phyloP scores from a whole-genome alignment of 2,329 filamentous ascomycete genomes.

The Podosphaera fusca region DNA sequence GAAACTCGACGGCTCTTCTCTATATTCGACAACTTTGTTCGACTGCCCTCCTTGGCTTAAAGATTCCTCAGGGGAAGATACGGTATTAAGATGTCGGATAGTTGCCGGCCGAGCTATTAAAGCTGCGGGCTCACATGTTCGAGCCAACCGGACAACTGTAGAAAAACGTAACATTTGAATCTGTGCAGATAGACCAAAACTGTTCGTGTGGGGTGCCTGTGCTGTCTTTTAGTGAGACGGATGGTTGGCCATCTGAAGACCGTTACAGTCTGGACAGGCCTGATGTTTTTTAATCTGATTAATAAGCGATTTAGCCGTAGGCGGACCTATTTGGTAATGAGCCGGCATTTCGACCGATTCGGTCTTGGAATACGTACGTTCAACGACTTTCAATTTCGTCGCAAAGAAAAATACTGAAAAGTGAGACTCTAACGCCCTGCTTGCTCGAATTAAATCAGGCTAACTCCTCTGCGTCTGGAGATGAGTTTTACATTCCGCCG shows the following conservation, averaged over 20 bases:
- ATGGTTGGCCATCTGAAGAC: no score
- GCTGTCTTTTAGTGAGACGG: no score
- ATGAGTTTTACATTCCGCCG: constrained; percentile 88
- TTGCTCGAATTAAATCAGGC: no score
- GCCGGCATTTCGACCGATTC: constrained; percentile 11
- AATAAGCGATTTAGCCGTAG: constrained; percentile 2
- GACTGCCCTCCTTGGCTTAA: constrained; percentile 3
- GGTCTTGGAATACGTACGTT: no score
- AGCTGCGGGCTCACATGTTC: constrained; percentile 20
- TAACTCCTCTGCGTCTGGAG: constrained; percentile 18
- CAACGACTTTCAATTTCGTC: no score
- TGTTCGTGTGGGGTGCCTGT: no score
- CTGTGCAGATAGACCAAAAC: background rate
- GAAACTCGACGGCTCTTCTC: constrained; percentile 51
- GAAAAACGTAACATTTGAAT: constrained; percentile 29
- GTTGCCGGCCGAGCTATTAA: constrained; percentile 20
- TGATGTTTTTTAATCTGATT: background rate
- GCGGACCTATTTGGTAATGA: constrained; percentile 4
- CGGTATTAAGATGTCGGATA: constrained; percentile 24
- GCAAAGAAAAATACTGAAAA: no score
- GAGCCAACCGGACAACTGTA: constrained; percentile 28
- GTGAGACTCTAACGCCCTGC: no score
- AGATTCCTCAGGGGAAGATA: constrained; percentile 12
- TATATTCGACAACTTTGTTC: constrained; percentile 1
- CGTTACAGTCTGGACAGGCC: background rate